Conservation (phyloP, 2,329 filamentous ascomycete genomes). For the Colletotrichum magnum region DNA sequence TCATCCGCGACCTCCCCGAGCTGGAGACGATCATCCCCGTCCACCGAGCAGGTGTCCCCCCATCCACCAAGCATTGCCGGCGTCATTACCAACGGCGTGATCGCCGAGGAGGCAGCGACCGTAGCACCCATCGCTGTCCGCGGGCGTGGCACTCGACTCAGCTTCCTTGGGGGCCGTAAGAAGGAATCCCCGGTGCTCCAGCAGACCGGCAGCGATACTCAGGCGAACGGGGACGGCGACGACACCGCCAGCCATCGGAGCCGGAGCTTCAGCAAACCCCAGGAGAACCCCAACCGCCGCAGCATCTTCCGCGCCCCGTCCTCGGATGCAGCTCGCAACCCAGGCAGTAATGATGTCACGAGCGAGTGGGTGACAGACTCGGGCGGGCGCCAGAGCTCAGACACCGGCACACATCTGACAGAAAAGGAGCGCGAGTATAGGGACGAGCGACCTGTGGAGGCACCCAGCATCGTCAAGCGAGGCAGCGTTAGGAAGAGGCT, state of each 20-base stretch:
- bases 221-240: conserved; percentile 47
- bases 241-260: conserved; percentile 48
- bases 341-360: conserved; percentile 35
- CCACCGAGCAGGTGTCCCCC: conserved; percentile 50
- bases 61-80: conserved; percentile 52
- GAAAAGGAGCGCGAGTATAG: conserved; percentile 46
- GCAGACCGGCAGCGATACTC: conserved; percentile 48
- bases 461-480: conserved; percentile 59
- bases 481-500: conserved; percentile 83
- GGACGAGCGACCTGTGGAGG: conserved; percentile 43
- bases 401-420: conserved; percentile 41
- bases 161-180: conserved; percentile 69
- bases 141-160: conserved; percentile 68
- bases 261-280: conserved; percentile 47
- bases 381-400: conserved; percentile 45
- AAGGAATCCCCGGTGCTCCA: conserved; percentile 54
- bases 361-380: conserved; percentile 51
- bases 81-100: conserved; percentile 51
- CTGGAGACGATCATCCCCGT: conserved; percentile 65
- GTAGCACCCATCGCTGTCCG: conserved; percentile 66
- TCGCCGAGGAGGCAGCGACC: conserved; percentile 64
- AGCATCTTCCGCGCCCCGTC: conserved; percentile 63
- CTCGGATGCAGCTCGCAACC: conserved; percentile 44
- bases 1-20: conserved; percentile 60
- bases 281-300: conserved; percentile 53